phyloP scores from a whole-genome alignment of 2,329 filamentous ascomycete species.

The Fusarium chaquense region DNA sequence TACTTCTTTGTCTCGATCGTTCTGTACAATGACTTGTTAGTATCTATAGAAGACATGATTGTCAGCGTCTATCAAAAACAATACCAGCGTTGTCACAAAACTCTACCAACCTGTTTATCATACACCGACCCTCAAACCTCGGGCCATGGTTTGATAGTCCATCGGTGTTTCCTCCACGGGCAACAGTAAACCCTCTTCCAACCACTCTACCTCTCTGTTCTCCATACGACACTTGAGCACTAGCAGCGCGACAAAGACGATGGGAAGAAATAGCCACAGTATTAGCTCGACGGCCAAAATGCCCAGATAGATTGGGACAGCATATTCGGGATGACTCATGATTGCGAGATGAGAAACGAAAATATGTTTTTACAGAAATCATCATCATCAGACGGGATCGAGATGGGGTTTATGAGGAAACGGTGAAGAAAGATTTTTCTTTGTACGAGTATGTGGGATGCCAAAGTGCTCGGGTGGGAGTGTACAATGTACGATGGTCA shows the following conservation, averaged over 20 bases:
- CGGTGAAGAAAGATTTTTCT: slow-evolving; percentile 3
- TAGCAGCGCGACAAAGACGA: slow-evolving; percentile 23
- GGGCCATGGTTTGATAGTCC: slow-evolving; percentile 14
- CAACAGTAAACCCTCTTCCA: slow-evolving; percentile 27
- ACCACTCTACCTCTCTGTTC: slow-evolving; percentile 25
- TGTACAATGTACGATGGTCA: slow-evolving; percentile 36
- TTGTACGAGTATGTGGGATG: slow-evolving; percentile 18
- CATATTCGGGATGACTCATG: slow-evolving; percentile 39
- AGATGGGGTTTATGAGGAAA: slow-evolving; percentile 16
- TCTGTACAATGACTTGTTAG: slow-evolving; percentile 4
- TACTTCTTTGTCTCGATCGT: not conserved
- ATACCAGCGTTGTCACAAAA: not conserved
- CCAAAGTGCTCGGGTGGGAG: slow-evolving; percentile 22
- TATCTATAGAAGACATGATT: not conserved
- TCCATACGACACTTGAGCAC: slow-evolving; percentile 20
- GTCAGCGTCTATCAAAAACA: not conserved
- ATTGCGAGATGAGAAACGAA: slow-evolving; percentile 8
- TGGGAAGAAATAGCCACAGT: slow-evolving; percentile 37
- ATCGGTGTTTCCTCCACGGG: slow-evolving; percentile 25
- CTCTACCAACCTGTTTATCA: not conserved
- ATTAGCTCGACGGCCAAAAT: slow-evolving; percentile 33
- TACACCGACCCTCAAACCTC: not conserved
- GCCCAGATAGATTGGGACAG: slow-evolving; percentile 35
- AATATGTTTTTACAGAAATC: not conserved
- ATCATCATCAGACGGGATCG: not conserved